Conservation (phyloP, 2,329 filamentous ascomycete genomes). For the Ustulina deusta region DNA sequence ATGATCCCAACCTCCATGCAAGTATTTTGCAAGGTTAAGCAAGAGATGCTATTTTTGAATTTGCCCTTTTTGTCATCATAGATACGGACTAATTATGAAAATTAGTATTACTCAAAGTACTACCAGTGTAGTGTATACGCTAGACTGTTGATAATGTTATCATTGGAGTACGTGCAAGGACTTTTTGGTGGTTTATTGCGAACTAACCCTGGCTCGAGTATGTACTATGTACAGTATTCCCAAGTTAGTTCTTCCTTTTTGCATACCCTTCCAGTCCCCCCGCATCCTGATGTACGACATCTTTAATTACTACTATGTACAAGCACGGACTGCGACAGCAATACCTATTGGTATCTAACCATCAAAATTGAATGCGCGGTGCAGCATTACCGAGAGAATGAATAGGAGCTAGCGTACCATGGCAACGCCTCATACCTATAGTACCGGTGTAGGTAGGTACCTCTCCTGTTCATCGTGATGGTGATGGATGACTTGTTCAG, state of each 20-base stretch:
- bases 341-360: background rate
- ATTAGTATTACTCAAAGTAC: slow-evolving; percentile 9
- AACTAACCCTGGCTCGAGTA: slow-evolving; percentile 8
- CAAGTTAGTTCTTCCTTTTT: slow-evolving; percentile 15
- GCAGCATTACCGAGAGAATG: slow-evolving; percentile 3
- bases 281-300: slow-evolving; percentile 32
- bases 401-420: slow-evolving; percentile 15
- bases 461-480: background rate
- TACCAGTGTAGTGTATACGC: background rate
- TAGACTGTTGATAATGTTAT: slow-evolving; percentile 14
- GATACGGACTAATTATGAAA: slow-evolving; percentile 46
- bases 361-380: background rate
- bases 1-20: slow-evolving; percentile 40
- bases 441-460: background rate
- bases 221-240: slow-evolving; percentile 6
- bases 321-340: slow-evolving; percentile 20
- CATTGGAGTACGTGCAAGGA: slow-evolving; percentile 14
- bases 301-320: slow-evolving; percentile 33
- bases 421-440: slow-evolving; percentile 21
- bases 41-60: slow-evolving; percentile 51
- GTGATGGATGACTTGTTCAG: slow-evolving; percentile 13
- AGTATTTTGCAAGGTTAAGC: slow-evolving; percentile 40
- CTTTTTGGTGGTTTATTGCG: slow-evolving; percentile 17
- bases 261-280: slow-evolving; percentile 22
- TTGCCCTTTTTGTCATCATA: slow-evolving; percentile 41